Percentiles rank a stretch among this genome's conserved stretches.
phyloP scores from a whole-genome alignment of 2,329 filamentous ascomycete genomes.

The Colletotrichum costaricense region DNA sequence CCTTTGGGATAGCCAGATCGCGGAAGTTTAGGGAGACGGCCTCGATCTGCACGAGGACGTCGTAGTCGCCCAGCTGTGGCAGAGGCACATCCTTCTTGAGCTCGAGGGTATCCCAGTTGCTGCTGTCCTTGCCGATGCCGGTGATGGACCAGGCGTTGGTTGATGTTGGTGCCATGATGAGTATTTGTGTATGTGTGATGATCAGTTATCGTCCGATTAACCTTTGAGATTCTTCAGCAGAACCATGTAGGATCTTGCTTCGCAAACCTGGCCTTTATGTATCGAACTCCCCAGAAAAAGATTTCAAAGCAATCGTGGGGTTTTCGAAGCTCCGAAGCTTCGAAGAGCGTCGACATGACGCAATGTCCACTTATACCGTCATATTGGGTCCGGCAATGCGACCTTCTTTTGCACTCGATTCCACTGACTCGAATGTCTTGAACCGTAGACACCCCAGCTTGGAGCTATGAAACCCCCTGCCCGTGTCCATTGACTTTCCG shows the following conservation, averaged over 20 bases:
- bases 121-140: constrained; percentile 47
- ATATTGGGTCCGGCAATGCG: constrained; percentile 13
- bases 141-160: constrained; percentile 67
- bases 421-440: constrained; percentile 14
- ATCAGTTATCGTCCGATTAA: no score
- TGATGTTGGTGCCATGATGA: constrained; percentile 44
- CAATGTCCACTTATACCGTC: constrained; percentile 23
- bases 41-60: constrained; percentile 76
- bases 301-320: not conserved
- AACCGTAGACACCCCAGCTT: not conserved
- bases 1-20: constrained; percentile 61
- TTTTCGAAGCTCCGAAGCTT: not conserved
- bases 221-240: no score
- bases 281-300: not conserved
- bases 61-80: constrained; percentile 73
- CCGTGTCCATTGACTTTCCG: not conserved
- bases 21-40: constrained; percentile 67
- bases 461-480: not conserved
- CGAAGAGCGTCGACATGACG: constrained; percentile 22
- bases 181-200: not conserved
- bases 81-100: constrained; percentile 64
- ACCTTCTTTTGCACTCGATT: not conserved
- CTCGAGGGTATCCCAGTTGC: constrained; percentile 69
- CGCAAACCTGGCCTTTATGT: not conserved
- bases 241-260: not conserved